Conservation (phyloP, 495 filamentous ascomycete genomes). For the Echria macrotheca region DNA sequence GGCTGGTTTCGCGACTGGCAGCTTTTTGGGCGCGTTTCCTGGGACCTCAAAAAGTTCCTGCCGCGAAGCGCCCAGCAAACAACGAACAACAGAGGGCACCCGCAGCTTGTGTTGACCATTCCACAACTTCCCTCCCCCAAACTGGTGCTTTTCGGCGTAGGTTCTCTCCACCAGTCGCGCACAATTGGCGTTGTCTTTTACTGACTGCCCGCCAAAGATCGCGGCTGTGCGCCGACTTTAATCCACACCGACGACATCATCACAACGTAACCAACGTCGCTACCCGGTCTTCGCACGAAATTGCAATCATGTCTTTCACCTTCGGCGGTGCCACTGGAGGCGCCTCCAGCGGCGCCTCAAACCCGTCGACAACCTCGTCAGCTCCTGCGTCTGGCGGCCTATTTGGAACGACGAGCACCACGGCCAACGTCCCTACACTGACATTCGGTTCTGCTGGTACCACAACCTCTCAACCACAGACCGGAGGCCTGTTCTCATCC, state of each 20-base stretch:
- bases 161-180: too few species aligned
- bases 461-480: slow-evolving; percentile 22
- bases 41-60: slow-evolving; percentile 22
- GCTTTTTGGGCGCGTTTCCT: slow-evolving; percentile 19
- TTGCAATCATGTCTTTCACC: slow-evolving; percentile 32
- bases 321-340: slow-evolving; percentile 23
- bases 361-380: slow-evolving; percentile 33
- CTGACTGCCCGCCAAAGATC: too few species aligned
- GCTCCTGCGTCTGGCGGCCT: slow-evolving; percentile 36
- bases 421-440: slow-evolving; percentile 18
- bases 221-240: too few species aligned
- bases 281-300: too few species aligned
- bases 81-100: not conserved
- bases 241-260: too few species aligned
- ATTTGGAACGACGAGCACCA: slow-evolving; percentile 26
- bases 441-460: slow-evolving; percentile 29
- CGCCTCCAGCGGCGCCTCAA: slow-evolving; percentile 32
- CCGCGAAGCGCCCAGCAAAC: not conserved
- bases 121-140: not conserved
- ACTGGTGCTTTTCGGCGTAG: too few species aligned
- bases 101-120: not conserved
- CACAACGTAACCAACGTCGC: too few species aligned
- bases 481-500: slow-evolving; percentile 34
- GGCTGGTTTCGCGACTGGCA: slow-evolving; percentile 13
- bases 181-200: too few species aligned